These are phyloP conservation scores for Raphanus hybrid DNA, from an alignment of 441 rosid species.

Conservation along the genomic window DNA sequence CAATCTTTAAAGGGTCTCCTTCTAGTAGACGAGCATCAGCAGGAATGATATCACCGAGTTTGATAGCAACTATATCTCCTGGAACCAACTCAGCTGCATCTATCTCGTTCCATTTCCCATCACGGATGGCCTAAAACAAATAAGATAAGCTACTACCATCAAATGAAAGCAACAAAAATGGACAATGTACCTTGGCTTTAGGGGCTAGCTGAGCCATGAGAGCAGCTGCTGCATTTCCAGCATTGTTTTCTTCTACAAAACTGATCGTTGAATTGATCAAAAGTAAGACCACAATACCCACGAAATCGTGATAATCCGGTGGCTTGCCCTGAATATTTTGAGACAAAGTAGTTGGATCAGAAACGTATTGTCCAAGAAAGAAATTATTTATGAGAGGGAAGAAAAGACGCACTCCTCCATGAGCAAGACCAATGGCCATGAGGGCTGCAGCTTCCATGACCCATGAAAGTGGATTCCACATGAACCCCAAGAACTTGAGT, in stretches of 20 bases:
- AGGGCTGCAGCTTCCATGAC: slow-evolving; percentile 62
- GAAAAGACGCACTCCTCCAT: slow-evolving; percentile 58
- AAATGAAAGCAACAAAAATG: not conserved
- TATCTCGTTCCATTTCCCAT: slow-evolving; percentile 51
- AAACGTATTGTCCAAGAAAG: not conserved
- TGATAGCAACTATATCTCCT: slow-evolving; percentile 47
- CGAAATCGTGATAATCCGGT: slow-evolving; percentile 60
- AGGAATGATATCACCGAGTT: slow-evolving; percentile 49
- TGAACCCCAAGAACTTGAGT: slow-evolving; percentile 65
- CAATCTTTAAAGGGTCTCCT: slow-evolving; percentile 58
- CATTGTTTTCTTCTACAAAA: slow-evolving; percentile 68
- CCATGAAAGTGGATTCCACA: slow-evolving; percentile 65
- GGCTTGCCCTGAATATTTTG: too few relatives aligned
- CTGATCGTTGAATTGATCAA: slow-evolving; percentile 66
- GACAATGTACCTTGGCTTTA: slow-evolving; percentile 55
- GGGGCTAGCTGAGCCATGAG: slow-evolving; percentile 76
- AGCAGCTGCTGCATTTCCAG: slow-evolving; percentile 75
- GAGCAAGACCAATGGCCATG: slow-evolving; percentile 67
- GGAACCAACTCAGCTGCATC: slow-evolving; percentile 54
- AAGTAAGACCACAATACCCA: slow-evolving; percentile 58
- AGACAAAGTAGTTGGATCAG: too few relatives aligned
- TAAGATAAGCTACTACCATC: not conserved
- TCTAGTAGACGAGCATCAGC: slow-evolving; percentile 55
- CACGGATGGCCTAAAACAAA: slow-evolving; percentile 34
- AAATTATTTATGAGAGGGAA: not conserved